Base-by-base conservation (phyloP, 2,329 filamentous ascomycete genomes). In the Talaromyces sp. region DNA sequence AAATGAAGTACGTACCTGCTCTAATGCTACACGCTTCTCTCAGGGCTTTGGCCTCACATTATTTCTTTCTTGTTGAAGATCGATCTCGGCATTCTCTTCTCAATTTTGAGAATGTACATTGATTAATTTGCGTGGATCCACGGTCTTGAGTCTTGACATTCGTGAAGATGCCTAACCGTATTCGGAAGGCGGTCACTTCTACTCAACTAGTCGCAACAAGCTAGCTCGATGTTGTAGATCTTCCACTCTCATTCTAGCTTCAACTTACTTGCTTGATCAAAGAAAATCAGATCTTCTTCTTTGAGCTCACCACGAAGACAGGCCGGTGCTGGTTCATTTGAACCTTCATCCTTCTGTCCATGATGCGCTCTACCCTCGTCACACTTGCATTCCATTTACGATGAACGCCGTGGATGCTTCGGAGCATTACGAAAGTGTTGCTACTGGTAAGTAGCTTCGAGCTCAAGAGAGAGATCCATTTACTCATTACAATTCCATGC, bases 391-490 rank as follows among this genome's bases (percentile, higher is more conserved):
- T 59, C 58, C 59, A 28, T 42, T 63, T 72, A 79, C 65, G 63
- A 89, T 89, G 87, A 87, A 89, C 74, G 82, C 81, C 60, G 84
- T 89, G 69, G 87, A 89, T 75, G 86, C 82, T 55, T 82, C 82
- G 65, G 80, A 83, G 71, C 82, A 83, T 70, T 83, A 83, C 71
- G 79, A 81, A 65, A 75, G 75, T 46, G 75, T 75, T 64, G 73
- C 77, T 40, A 76, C 79, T 67, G 80, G 82, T 82, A 66, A 66
- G 70, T 35, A 54, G 31, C 18, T 14, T 23, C n/a, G 31, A 54
- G n/a, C 14, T 48, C 40, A 35, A 12, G 11, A 40, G 25, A 18
- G n/a, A 12, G 21, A 21, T 21, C 21, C 9, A 7, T 11, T 42
- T 14, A 23, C 46, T 60, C 16, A 54, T 31, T 16, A 28, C 16